phyloP scores from a whole-genome alignment of 495 filamentous ascomycete genomes.

The Penicillium herquei region DNA sequence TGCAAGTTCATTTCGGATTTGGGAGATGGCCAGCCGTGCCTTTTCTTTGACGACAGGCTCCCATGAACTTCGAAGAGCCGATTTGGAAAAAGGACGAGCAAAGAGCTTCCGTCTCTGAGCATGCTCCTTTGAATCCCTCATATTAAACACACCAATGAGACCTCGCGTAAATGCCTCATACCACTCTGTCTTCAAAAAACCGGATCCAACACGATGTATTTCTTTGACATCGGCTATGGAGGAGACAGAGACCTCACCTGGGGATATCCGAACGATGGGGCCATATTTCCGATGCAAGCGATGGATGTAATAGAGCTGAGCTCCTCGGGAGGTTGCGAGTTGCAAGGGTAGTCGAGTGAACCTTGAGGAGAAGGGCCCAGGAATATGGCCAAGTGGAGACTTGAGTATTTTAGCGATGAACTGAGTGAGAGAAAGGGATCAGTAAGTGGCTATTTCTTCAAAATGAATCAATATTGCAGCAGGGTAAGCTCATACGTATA shows the following conservation, averaged over 20 bases:
- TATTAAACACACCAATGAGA: not conserved
- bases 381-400: not conserved
- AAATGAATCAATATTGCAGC: too few relatives aligned
- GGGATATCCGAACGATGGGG: not conserved
- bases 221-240: not conserved
- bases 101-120: not conserved
- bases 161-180: not conserved
- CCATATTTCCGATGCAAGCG: not conserved
- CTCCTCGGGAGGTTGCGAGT: not conserved
- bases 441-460: not conserved
- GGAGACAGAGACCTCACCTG: not conserved
- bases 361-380: not conserved
- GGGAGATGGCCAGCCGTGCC: not conserved
- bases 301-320: not conserved
- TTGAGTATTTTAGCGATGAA: not conserved
- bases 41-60: not conserved
- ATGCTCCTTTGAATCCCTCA: not conserved
- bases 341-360: not conserved
- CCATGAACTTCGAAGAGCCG: not conserved
- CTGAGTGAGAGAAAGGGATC: not conserved
- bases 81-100: not conserved
- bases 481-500: not conserved
- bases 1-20: not conserved
- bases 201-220: not conserved
- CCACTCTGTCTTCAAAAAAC: not conserved